Base-by-base conservation (phyloP, 2,329 filamentous ascomycete genomes). In the Simplicillium aogashimaense region DNA sequence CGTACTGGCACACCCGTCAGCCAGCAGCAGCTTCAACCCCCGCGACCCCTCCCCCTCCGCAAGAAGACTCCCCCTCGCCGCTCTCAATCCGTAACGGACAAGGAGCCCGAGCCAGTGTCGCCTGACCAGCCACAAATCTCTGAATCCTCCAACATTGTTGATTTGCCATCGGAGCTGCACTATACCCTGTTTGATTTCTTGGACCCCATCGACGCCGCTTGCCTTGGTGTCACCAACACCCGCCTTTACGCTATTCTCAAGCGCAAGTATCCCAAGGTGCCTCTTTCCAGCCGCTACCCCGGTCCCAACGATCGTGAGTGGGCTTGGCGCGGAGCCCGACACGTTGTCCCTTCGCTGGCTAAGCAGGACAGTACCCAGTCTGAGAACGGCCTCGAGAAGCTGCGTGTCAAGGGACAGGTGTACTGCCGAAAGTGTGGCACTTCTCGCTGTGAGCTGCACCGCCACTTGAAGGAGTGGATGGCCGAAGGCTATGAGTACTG, bases 281-380 rank as follows among this genome's bases (percentile, higher is more conserved):
- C 74, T 9, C 66, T 81, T 13, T 70, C 69, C 14, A 67, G 68
- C 36, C 69, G 76, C 12, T 76, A 78, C 35, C 55, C 65, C 7
- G 77, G 77, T 1, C 77, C 77, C 40, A 81, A 81, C 56, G 69
- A 76, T 47, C 66, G 78, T 52, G 77, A 81, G 53, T 77, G 73
- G 67, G 76, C 76, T 35, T 81, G 76, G 75, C 70, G 75, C 45
- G 61, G 72, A 38, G 72, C 74, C 3, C 67, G 69, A 1, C 62
- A 63, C 11, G 60, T 70, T 32, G 49, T 67, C 36, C 54, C 55
- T 42, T 45, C 20, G 20, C 20, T 25, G 20, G 20, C 20, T 25
- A 29, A 41, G 38, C 13, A 28, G 17, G 9, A 18, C 15, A 38
- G 35, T 36, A 15, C 35, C 15, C 34, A 18, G 33, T 35, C 17